These are phyloP conservation scores for Polyporus arcularius DNA, from an alignment of 768 basidiomycete genomes.

Conservation along the genomic window DNA sequence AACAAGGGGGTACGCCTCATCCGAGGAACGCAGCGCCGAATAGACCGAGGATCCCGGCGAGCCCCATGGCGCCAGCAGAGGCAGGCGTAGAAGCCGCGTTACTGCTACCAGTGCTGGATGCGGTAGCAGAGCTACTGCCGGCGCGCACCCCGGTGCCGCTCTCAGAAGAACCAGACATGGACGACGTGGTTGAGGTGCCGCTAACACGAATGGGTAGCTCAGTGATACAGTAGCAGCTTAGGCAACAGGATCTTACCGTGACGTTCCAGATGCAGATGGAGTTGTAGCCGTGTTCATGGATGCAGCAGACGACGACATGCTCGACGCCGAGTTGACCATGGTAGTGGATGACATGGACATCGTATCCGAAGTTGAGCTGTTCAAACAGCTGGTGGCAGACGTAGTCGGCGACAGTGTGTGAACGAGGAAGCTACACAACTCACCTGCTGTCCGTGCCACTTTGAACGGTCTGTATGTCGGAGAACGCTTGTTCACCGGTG, in stretches of 20 bases:
- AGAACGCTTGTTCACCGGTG: conserved; percentile 54
- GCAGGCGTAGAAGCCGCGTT: conserved; percentile 34
- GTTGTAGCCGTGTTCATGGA: conserved; percentile 5
- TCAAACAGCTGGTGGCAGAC: conserved; percentile 26
- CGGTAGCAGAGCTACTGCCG: conserved; percentile 6
- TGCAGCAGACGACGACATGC: conserved; percentile 1
- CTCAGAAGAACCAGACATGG: conserved; percentile 11
- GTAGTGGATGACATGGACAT: conserved; percentile 10
- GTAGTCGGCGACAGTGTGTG: not conserved
- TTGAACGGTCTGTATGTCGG: conserved; percentile 49
- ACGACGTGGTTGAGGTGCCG: conserved; percentile 3
- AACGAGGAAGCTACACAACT: not conserved
- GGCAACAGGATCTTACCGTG: not conserved
- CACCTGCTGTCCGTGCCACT: conserved; percentile 26
- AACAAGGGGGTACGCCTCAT: not conserved
- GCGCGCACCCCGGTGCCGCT: conserved; percentile 13
- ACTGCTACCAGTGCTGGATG: conserved; percentile 29
- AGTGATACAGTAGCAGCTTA: not conserved
- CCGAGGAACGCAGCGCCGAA: conserved; percentile 49
- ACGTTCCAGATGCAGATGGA: not conserved
- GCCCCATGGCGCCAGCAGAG: conserved; percentile 38
- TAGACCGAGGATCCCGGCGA: conserved; percentile 53
- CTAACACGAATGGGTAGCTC: not conserved
- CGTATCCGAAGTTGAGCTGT: conserved; percentile 17
- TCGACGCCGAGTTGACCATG: conserved; percentile 1